Conservation (phyloP, 306 rosid genomes). For the Castanea crenata region DNA sequence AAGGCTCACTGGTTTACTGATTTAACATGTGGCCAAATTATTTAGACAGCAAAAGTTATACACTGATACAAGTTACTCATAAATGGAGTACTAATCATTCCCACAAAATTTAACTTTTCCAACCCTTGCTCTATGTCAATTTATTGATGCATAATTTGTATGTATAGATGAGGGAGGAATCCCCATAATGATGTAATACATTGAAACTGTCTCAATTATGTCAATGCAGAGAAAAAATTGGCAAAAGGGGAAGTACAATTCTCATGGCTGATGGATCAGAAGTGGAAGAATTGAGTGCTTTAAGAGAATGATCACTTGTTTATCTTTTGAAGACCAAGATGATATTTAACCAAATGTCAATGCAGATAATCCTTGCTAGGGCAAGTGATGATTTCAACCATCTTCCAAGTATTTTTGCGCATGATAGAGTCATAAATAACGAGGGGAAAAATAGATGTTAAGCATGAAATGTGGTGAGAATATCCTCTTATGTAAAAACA, state of each 20-base stretch:
- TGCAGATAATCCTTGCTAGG: neutral
- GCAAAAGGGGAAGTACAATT: slow-evolving; percentile 61
- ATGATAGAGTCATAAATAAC: slow-evolving; percentile 1
- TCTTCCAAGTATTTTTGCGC: neutral
- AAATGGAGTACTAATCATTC: neutral
- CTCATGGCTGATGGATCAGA: slow-evolving; percentile 71
- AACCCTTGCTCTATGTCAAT: neutral
- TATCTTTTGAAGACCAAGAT: slow-evolving; percentile 42
- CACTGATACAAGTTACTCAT: neutral
- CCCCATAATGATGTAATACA: neutral
- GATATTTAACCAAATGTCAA: neutral
- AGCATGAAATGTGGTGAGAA: neutral
- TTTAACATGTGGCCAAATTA: neutral
- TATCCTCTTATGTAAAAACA: neutral
- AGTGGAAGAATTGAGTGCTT: slow-evolving; percentile 61
- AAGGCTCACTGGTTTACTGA: neutral
- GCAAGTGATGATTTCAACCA: neutral
- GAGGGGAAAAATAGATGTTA: neutral
- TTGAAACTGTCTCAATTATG: slow-evolving; percentile 8
- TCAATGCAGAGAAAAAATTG: slow-evolving; percentile 64
- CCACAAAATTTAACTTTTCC: neutral
- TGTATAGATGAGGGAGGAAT: slow-evolving; percentile 10
- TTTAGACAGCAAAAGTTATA: neutral
- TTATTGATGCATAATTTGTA: slow-evolving; percentile 1
- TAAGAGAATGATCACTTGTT: slow-evolving; percentile 66